Percentiles rank a stretch among this genome's conserved stretches.
phyloP scores from a whole-genome alignment of 768 basidiomycete species.

The Russula foetens region DNA sequence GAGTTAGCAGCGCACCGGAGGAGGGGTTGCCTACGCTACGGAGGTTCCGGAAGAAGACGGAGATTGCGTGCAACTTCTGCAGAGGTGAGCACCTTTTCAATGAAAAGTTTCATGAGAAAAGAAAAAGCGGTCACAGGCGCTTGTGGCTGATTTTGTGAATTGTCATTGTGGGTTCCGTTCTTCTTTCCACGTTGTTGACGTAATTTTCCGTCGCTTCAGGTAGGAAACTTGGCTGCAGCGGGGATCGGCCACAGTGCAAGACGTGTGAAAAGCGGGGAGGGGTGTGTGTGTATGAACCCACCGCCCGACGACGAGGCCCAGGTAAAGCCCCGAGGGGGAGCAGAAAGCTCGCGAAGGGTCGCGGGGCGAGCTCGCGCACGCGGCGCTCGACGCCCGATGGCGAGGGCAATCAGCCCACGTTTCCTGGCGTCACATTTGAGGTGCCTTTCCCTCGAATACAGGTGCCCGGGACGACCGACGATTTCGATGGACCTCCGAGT shows the following conservation, averaged over 20 bases:
- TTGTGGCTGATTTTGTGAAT: conserved; percentile 12
- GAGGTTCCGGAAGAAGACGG: conserved; percentile 36
- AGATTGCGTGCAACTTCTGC: conserved; percentile 72
- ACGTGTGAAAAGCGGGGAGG: conserved; percentile 51
- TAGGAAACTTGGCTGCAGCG: conserved; percentile 71
- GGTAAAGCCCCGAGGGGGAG: conserved; percentile 64
- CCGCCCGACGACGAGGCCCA: conserved; percentile 56
- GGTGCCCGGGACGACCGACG: background rate
- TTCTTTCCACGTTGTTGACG: conserved; percentile 8
- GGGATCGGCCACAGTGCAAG: conserved; percentile 50
- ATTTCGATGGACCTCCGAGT: background rate
- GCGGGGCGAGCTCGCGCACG: background rate
- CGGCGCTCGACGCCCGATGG: background rate
- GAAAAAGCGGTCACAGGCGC: conserved; percentile 3
- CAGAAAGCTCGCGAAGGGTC: conserved; percentile 8
- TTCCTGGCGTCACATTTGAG: background rate
- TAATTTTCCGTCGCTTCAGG: conserved; percentile 33
- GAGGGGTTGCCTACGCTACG: conserved; percentile 11
- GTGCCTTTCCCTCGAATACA: conserved; percentile 4
- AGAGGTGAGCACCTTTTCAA: conserved; percentile 41
- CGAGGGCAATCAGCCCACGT: background rate
- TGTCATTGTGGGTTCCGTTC: conserved; percentile 1
- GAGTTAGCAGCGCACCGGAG: background rate
- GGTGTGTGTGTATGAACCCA: conserved; percentile 45
- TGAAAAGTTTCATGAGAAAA: conserved; percentile 1